phyloP scores from a whole-genome alignment of 2,329 filamentous ascomycete genomes.

The Apiospora saccharicola region DNA sequence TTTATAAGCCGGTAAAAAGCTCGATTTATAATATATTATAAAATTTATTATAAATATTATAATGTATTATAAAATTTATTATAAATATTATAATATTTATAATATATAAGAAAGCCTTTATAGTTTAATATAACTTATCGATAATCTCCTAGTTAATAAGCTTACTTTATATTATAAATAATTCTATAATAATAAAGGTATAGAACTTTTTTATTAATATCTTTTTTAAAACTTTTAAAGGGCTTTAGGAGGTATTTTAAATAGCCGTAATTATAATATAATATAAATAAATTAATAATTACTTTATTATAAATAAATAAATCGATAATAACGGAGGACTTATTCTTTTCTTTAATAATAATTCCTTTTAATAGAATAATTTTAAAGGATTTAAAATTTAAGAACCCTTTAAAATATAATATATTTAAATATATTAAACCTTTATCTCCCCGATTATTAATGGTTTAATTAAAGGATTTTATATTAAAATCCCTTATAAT shows the following conservation, averaged over 20 bases:
- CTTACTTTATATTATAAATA: no score
- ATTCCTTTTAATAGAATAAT: neutral
- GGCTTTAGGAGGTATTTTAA: neutral
- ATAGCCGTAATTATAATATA: neutral
- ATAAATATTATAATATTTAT: no score
- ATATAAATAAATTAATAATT: neutral
- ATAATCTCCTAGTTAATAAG: no score
- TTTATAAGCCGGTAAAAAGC: no score
- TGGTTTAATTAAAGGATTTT: neutral
- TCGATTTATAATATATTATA: no score
- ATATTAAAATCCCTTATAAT: neutral
- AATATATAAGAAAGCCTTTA: no score
- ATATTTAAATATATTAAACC: rapidly evolving
- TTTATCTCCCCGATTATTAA: neutral
- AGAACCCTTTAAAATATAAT: neutral
- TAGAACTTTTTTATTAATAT: no score
- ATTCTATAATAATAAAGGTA: no score
- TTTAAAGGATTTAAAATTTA: neutral
- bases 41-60: neutral
- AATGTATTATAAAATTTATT: no score
- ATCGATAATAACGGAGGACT: neutral
- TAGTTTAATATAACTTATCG: neutral
- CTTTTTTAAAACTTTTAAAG: neutral
- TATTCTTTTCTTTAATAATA: neutral
- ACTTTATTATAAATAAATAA: neutral